Evolutionary conservation across 371 early-diverging fungal species (phyloP), one percentile per base, ranked within the genome.

Genomic region (Coemansia sp.): DNA sequence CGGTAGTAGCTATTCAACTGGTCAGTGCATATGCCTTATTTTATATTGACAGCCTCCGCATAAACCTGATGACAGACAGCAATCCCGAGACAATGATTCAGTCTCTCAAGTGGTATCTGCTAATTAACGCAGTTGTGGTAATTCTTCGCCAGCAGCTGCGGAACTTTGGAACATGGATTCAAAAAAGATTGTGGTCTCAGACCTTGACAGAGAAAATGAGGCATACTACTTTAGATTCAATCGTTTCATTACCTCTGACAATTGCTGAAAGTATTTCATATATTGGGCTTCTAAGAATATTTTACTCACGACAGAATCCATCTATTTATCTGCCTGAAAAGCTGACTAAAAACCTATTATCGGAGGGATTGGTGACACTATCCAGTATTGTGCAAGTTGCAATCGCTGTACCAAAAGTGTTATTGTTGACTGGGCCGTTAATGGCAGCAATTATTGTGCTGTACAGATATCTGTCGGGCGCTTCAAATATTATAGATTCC

Each of bases 1-100:
- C 45, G 1, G 58, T 65, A 0, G 14, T 50, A 2, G 31, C 14
- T 0, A 7, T 64, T 6, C 55, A 72, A 27, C 13, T 68, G 13
- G 45, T 31, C 18, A 64, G 59, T 13, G 45, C 54, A 0, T 69
- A 61, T 14, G 50, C 64, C 7, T 3, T 64, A 14, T 54, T 64
- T 21, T 65, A 63, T 11, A 48, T 45, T 31, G 69, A 63, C 47
- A 42, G 50, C 3, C 59, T 68, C 22, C 63, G 72, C 0, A 55
- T 68, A 4, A 16, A 39, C 14, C 57, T 71, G 5, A 67, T 71
- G 68, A 40, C 47, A 4, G 72, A 71, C 55, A 68, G 14, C 54
- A 64, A 71, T 13, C 64, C 68, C 0, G 57, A 54, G 2, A 64
- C 72, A 14, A 31, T 61, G 16, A 22, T 16, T 16, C 50, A 59